Evolutionary conservation across 106 monocot species (phyloP), one percentile per base, ranked within the genome.

Genomic region (Hemerocallis citrina): DNA sequence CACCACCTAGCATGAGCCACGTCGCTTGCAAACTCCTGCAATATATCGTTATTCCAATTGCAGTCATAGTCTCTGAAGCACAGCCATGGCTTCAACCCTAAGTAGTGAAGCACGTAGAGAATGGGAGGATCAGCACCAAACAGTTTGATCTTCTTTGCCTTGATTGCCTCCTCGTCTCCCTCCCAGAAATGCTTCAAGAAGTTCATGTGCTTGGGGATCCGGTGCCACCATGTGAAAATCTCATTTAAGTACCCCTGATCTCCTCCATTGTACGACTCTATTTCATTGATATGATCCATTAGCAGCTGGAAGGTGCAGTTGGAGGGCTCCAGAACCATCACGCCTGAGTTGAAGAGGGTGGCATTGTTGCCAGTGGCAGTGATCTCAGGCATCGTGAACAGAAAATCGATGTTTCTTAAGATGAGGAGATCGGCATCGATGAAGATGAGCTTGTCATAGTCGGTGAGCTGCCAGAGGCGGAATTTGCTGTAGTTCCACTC

Each of bases 401-500:
- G 71, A 51, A 84, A 77, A 36, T 88, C 88, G 20, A 88, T 77
- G 55, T 80, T 84, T 38, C 88, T 43, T 15, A 88, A 52, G 56
- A 89, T 62, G 31, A 89, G 77, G 44, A 84, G 80, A 47, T 89
- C 88, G 1, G 88, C 83, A 42, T 89, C 88, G 9, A 89, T 75
- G 74, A 89, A 89, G 14, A 89, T 77, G 39, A 89, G 21, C 68
- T 80, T 89, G 59, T 83, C 77, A 19, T 89, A 89, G 42, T 89
- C 84, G 0, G 88, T 89, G 14, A 89, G 88, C 42, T 89, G 88
- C 88, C 88, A 89, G 7, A 89, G 71, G 31, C 84, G 73, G 63
- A 89, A 89, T 68, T 89, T 89, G 74, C 88, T 89, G 69, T 89
- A 89, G 70, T 89, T 89, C 83, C 83, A 88, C 74, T 88, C 88